A percentile compares a stretch with the other conserved stretches of the same genome.
These are phyloP conservation scores for Rhynchospora pubera DNA, from an alignment of 176 grass and related monocot species.

Conservation along the genomic window DNA sequence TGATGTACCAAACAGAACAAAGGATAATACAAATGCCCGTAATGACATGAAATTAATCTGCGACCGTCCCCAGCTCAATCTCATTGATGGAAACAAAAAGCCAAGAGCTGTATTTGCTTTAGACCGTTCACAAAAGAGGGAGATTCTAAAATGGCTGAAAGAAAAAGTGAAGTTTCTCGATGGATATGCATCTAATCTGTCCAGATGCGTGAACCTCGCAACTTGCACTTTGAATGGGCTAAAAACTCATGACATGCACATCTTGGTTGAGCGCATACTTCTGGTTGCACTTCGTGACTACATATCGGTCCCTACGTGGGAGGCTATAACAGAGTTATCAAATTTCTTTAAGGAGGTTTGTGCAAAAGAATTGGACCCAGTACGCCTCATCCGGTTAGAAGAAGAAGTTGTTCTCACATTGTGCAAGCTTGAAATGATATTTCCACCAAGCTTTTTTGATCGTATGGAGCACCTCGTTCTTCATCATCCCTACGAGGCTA, in stretches of 20 bases:
- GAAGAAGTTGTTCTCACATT: background rate
- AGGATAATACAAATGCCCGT: background rate
- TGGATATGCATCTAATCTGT: slow-evolving; percentile 13
- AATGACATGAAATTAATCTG: background rate
- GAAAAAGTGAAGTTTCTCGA: background rate
- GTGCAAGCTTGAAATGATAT: slow-evolving; percentile 27
- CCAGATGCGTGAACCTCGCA: background rate
- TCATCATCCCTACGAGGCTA: slow-evolving; percentile 6
- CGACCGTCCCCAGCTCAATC: background rate
- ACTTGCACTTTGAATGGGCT: background rate
- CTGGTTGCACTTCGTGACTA: background rate
- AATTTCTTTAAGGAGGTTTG: slow-evolving; percentile 7
- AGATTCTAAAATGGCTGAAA: background rate
- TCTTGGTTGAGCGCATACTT: background rate
- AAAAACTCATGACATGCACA: slow-evolving; percentile 20
- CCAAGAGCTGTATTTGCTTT: background rate
- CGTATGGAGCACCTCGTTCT: slow-evolving; percentile 9
- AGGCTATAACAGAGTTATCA: background rate
- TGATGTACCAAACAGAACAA: background rate
- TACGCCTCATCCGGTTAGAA: background rate
- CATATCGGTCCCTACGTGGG: background rate
- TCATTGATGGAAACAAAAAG: background rate
- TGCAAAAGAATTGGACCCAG: background rate
- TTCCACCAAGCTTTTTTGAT: slow-evolving; percentile 24
- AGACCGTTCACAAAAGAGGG: background rate